Evolutionary conservation across 2,329 filamentous ascomycete genomes (phyloP).

Genomic region (Trichoderma guizhouense): DNA sequence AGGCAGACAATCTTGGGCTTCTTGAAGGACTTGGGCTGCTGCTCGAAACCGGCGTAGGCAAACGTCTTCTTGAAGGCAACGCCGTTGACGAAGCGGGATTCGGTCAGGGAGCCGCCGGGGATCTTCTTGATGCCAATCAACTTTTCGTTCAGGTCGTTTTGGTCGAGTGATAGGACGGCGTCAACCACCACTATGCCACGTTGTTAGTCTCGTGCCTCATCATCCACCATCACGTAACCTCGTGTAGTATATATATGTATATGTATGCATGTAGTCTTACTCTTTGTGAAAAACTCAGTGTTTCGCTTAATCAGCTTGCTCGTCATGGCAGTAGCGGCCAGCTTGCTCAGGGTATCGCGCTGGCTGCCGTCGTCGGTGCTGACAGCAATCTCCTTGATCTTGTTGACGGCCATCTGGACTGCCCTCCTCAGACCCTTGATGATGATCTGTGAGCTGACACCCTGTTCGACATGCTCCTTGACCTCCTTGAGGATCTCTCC

Average conservation of each 20-base stretch:
- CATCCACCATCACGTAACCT: not conserved
- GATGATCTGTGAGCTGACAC: conserved; percentile 94
- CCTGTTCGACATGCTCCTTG: conserved; percentile 93
- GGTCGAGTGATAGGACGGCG: conserved; percentile 89
- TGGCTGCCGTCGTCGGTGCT: conserved; percentile 78
- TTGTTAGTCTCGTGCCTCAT: conserved; percentile 24
- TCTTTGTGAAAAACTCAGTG: conserved; percentile 95
- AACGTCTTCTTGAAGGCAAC: conserved; percentile 99
- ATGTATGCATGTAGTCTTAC: conserved; percentile 42
- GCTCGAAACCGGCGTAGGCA: conserved; percentile 97
- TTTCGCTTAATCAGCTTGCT: conserved; percentile 99
- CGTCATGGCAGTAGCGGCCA: conserved; percentile 96
- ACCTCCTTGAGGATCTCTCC: conserved; percentile 97
- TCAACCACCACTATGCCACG: conserved; percentile 81
- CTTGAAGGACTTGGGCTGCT: conserved; percentile 93
- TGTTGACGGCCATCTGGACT: conserved; percentile 89
- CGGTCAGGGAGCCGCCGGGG: conserved; percentile 90
- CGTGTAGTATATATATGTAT: not conserved
- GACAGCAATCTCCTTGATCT: conserved; percentile 96
- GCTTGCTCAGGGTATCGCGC: conserved; percentile 81
- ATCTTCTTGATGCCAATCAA: conserved; percentile 99
- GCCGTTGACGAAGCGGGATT: conserved; percentile 94
- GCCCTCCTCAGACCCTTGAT: conserved; percentile 93
- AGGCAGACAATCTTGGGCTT: conserved; percentile 96
- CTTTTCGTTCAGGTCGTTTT: conserved; percentile 96